Evolutionary conservation across 495 filamentous ascomycete genomes (phyloP).

Genomic region (Hyaloscypha bicolor): DNA sequence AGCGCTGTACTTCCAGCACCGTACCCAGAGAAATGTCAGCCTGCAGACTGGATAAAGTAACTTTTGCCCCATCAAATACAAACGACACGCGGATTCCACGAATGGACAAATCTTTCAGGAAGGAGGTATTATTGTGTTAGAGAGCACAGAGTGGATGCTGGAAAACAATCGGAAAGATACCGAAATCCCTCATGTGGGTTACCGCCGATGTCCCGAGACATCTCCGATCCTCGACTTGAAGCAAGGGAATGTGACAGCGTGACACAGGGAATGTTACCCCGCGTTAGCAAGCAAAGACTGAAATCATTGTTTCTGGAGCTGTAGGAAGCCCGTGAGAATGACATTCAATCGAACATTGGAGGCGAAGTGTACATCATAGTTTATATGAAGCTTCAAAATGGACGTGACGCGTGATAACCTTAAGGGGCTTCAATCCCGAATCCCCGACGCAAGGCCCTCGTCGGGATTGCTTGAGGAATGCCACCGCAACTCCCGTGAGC

Average conservation of each 20-base stretch:
- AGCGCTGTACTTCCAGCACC: no score
- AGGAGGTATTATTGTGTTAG: not conserved
- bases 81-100: not conserved
- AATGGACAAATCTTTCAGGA: not conserved
- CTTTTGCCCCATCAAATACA: not conserved
- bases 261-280: conserved; percentile 12
- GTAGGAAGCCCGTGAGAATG: not conserved
- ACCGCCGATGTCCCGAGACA: conserved; percentile 5
- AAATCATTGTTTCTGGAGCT: conserved; percentile 1
- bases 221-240: conserved; percentile 1
- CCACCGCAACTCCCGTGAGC: not conserved
- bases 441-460: not conserved
- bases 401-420: not conserved
- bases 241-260: not conserved
- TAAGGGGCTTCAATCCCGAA: not conserved
- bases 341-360: not conserved
- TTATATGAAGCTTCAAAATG: not conserved
- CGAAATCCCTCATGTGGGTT: conserved; percentile 7
- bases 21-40: no score
- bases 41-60: not conserved
- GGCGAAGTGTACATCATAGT: not conserved
- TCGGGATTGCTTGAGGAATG: not conserved
- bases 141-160: not conserved
- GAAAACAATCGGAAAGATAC: conserved; percentile 13
- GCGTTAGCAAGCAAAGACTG: conserved; percentile 5